Base-by-base conservation (phyloP, 2,329 filamentous ascomycete genomes). In the Colletotrichum acutatum region DNA sequence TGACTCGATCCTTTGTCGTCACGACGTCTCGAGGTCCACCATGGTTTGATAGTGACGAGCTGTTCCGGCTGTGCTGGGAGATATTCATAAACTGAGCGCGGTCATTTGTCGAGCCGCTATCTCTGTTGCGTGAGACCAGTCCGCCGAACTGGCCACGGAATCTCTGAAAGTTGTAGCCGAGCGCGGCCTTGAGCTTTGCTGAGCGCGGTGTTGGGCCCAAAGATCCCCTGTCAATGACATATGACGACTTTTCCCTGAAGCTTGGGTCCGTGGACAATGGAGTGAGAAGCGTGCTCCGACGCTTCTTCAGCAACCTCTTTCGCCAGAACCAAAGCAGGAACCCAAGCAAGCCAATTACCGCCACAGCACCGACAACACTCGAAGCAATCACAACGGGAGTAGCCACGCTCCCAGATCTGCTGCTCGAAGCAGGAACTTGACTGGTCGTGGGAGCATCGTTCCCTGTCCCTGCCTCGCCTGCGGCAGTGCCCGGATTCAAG, bases 311-410 rank as follows among this genome's bases (percentile, higher is more conserved):
- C 64, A 79, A 74, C 56, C 83, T 83, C 74, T 86, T 86, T 61
- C 84, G 81, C 83, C 84, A 85, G 74, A 88, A 83, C 88, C 87
- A 90, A 11, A 89, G 75, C 3, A 89, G 74, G 53, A 90, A 83
- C 0, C 81, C 84, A 26, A 89, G 76, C 19, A 90, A 71, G 4
- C 83, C 83, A 46, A 87, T 74, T n/a, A 84, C 80, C 0, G 86
- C 84, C 1, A 88, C 77, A 4, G 85, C 85, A 32, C 88, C 89
- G 5, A 89, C 79, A 3, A 89, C 85, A 52, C 88, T 86, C 11
- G 86, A 88, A 1, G 86, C 86, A 56, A 90, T 83, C 6, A 85
- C 84, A 30, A 84, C 79, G 0, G 84, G 84, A 7, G 80, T 83
- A 32, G 79, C 76, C 12, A 72, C 60, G 12, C 26, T 42, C 2